These are phyloP conservation scores for Avena atlantica DNA, from an alignment of 176 grass and related monocot species.

Conservation along the genomic window DNA sequence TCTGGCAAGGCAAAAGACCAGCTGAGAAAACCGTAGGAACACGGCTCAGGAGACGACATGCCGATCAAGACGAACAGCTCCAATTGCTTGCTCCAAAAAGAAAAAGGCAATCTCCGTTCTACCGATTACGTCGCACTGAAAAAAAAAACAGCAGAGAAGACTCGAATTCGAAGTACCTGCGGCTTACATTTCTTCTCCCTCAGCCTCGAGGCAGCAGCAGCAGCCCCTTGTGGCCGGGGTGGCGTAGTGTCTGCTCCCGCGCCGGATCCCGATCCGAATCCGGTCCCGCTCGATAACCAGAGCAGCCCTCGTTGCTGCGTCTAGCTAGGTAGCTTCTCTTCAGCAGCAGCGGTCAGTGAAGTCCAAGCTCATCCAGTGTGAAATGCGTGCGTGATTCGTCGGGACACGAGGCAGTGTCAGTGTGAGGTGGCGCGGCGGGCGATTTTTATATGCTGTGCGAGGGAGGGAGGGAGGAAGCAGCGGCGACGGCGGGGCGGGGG, in stretches of 20 bases:
- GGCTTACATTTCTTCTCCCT: conserved; percentile 29
- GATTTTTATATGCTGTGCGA: background rate
- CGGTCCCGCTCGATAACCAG: background rate
- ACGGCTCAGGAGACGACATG: background rate
- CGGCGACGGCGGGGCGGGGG: conserved; percentile 18
- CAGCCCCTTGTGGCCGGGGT: background rate
- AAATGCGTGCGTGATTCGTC: conserved; percentile 10
- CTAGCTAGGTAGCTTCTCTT: background rate
- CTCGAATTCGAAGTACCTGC: conserved; percentile 29
- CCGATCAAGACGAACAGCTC: background rate
- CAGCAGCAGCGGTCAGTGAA: background rate
- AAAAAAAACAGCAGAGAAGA: background rate
- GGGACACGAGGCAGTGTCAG: background rate
- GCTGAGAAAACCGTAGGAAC: background rate
- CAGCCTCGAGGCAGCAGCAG: background rate
- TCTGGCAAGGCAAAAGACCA: background rate
- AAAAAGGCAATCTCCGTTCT: background rate
- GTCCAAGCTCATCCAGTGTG: conserved; percentile 5
- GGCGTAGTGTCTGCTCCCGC: background rate
- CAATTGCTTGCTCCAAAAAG: background rate
- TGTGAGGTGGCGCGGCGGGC: conserved; percentile 12
- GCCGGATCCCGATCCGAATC: background rate
- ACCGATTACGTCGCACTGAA: background rate
- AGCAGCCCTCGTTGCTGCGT: background rate
- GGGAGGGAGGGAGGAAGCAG: conserved; percentile 24